Conservation (phyloP, 257 asterid species). For the Solanum dulcamara region DNA sequence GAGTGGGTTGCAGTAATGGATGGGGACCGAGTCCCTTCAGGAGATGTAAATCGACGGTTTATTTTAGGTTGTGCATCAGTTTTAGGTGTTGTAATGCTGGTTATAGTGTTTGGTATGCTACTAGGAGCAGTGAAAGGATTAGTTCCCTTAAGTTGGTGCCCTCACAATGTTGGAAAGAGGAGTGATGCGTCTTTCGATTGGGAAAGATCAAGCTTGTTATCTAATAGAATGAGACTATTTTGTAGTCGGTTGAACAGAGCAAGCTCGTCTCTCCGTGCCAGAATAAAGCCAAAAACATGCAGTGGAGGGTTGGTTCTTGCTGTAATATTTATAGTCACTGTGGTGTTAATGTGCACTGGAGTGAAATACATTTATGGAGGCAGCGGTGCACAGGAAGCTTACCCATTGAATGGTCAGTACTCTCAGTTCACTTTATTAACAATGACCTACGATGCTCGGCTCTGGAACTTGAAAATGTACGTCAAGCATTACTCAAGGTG, state of each 20-base stretch:
- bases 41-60: slow-evolving; percentile 52
- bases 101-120: slow-evolving; percentile 55
- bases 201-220: slow-evolving; percentile 43
- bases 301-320: slow-evolving; percentile 34
- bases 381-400: slow-evolving; percentile 83
- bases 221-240: slow-evolving; percentile 50
- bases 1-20: slow-evolving; percentile 81
- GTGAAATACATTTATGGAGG: slow-evolving; percentile 66
- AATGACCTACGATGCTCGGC: slow-evolving; percentile 92
- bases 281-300: slow-evolving; percentile 46
- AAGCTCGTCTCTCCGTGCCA: slow-evolving; percentile 42
- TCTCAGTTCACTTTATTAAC: slow-evolving; percentile 84
- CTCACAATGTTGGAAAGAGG: slow-evolving; percentile 69
- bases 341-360: slow-evolving; percentile 39
- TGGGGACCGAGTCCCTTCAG: slow-evolving; percentile 82
- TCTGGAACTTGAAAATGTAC: slow-evolving; percentile 85
- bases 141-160: slow-evolving; percentile 91
- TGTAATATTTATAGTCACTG: slow-evolving; percentile 14
- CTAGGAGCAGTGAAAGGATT: slow-evolving; percentile 62
- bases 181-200: slow-evolving; percentile 50
- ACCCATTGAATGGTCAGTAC: slow-evolving; percentile 47
- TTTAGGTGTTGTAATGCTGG: slow-evolving; percentile 38
- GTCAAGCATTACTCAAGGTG: slow-evolving; percentile 88
- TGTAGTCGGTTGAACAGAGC: slow-evolving; percentile 70
- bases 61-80: slow-evolving; percentile 50